Base-by-base conservation (phyloP, 257 asterid genomes). In the Solanum bulbocastanum region DNA sequence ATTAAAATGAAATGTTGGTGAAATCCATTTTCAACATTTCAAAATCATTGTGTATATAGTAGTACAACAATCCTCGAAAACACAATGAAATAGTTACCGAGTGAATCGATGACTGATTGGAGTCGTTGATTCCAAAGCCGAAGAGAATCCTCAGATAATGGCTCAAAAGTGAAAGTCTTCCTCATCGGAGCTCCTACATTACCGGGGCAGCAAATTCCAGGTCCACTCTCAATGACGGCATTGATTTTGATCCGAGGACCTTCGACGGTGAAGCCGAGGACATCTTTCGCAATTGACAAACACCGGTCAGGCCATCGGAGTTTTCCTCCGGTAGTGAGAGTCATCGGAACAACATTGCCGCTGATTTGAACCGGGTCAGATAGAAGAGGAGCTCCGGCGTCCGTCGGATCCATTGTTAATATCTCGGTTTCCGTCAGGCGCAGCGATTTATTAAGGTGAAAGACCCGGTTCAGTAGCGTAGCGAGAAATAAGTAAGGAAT, bases 231-330 rank as follows among this genome's bases (percentile, higher is more conserved):
- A 65, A 93, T 90, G 10, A 93, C 89, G 65, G 96, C 91, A 87
- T 93, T 92, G 87, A 97, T 88, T 62, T 89, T 90, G 87, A 97
- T 88, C 86, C 71, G 91, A 62, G 83, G 84, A 78, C 95, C 97
- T 35, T 93, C 95, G 37, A 91, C 92, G 20, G 94, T 87, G 91
- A 96, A 94, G 9, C 99, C 98, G 86, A 97, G 92, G 71, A 96
- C 98, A 83, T 97, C 92, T 87, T 93, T 92, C 81, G 92, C 98
- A 60, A 97, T 78, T 49, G 88, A 91, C 87, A 96, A 84, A 23
- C 92, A 91, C 32, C 90, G 91, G 60, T 82, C 94, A 3, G 88
- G 88, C 95, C 96, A 95, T 49, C 89, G 89, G 88, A 97, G 91
- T 74, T 88, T 91, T 4, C 99, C 99, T 46, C 44, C 92, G 91